Conservation (phyloP, 2,329 filamentous ascomycete genomes). For the Ustilaginoidea virens region DNA sequence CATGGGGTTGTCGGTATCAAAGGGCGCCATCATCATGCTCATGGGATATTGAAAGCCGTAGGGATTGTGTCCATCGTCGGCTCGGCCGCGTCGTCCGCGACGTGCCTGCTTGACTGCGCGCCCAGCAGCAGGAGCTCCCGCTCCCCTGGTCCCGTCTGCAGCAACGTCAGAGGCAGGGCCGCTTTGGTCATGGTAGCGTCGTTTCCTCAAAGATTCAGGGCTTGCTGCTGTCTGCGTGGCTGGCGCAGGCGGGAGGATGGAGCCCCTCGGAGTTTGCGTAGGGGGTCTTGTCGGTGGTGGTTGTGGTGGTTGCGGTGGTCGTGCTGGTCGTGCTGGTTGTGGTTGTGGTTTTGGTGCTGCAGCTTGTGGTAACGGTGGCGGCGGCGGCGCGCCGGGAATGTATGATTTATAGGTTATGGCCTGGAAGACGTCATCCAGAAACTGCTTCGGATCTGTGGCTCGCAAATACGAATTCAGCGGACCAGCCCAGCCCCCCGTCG, state of each 20-base stretch:
- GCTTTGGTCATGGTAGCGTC: conserved; percentile 19
- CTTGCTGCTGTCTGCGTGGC: background rate
- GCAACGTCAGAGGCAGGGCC: too few relatives aligned
- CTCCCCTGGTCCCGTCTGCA: too few relatives aligned
- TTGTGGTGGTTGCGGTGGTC: too few relatives aligned
- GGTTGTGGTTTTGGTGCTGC: background rate
- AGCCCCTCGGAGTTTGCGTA: too few relatives aligned
- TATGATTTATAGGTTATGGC: conserved; percentile 48
- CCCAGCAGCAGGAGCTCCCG: background rate
- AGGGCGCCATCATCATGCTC: conserved; percentile 18
- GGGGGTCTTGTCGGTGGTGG: too few relatives aligned
- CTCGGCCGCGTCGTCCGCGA: conserved; percentile 27
- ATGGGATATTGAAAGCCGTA: conserved; percentile 7
- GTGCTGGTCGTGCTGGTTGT: too few relatives aligned
- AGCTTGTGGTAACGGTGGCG: conserved; percentile 13
- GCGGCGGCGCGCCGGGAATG: conserved; percentile 34
- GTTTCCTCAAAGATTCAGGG: conserved; percentile 14
- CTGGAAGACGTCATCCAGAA: conserved; percentile 57
- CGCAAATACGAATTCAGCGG: too few relatives aligned
- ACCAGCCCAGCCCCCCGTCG: too few relatives aligned
- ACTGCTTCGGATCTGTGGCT: conserved; percentile 29
- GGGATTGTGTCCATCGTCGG: conserved; percentile 7
- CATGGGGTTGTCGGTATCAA: conserved; percentile 46
- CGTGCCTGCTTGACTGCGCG: conserved; percentile 45
- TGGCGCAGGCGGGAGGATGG: background rate